Evolutionary conservation across 2,329 filamentous ascomycete genomes (phyloP).

Genomic region (Neodidymelliopsis sp.): DNA sequence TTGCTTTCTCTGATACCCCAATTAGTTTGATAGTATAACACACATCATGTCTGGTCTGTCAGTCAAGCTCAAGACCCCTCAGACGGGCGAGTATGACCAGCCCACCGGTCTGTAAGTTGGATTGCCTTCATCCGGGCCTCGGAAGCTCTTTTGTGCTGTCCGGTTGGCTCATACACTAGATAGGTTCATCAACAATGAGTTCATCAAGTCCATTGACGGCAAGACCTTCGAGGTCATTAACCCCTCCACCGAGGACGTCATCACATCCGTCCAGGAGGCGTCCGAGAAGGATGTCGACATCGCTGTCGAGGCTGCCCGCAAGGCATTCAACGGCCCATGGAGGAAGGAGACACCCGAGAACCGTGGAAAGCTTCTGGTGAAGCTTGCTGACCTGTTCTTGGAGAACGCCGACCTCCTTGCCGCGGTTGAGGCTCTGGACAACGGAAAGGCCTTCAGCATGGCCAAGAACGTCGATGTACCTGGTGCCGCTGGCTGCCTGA

Average conservation of each 20-base stretch:
- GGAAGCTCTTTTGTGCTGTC: conserved; percentile 11
- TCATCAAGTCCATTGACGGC: conserved; percentile 81
- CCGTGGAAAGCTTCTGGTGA: conserved; percentile 73
- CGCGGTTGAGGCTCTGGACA: conserved; percentile 85
- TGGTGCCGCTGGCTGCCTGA: conserved; percentile 72
- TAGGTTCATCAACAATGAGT: conserved; percentile 94
- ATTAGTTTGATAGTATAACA: conserved; percentile 20
- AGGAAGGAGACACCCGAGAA: conserved; percentile 70
- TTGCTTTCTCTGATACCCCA: conserved; percentile 39
- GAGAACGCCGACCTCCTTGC: conserved; percentile 79
- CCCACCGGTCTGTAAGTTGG: conserved; percentile 61
- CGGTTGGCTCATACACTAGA: conserved; percentile 15
- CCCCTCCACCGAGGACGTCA: conserved; percentile 83
- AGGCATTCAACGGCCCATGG: conserved; percentile 82
- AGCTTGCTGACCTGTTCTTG: conserved; percentile 82
- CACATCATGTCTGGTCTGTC: conserved; percentile 56
- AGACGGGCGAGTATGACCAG: conserved; percentile 66
- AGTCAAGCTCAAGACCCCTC: conserved; percentile 71
- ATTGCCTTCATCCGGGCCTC: conserved; percentile 3
- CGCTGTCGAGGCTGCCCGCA: conserved; percentile 84
- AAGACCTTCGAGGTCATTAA: conserved; percentile 94
- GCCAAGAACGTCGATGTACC: conserved; percentile 75
- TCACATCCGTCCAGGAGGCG: conserved; percentile 82
- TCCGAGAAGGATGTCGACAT: conserved; percentile 85
- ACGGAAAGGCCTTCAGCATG: conserved; percentile 81